Evolutionary conservation across 2,329 filamentous ascomycete species (phyloP).

Genomic region (Phialophora verrucosa): DNA sequence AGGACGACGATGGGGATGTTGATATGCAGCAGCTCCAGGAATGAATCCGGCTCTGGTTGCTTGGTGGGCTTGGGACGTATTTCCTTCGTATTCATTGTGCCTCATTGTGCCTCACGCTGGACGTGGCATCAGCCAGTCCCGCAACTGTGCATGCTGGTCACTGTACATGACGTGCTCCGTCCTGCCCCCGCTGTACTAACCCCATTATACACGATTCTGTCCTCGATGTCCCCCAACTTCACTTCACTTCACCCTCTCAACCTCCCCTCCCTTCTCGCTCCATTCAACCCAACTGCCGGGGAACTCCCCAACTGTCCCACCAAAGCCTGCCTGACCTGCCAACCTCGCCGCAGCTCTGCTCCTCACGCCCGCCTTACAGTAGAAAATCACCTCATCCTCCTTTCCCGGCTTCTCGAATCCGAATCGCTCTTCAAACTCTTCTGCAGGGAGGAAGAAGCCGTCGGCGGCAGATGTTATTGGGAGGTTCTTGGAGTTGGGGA

Average conservation of each 20-base stretch:
- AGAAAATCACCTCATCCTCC: constrained; percentile 72
- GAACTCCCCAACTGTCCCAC: constrained; percentile 62
- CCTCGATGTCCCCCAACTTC: neutral
- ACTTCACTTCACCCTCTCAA: constrained; percentile 53
- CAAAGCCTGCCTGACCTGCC: constrained; percentile 78
- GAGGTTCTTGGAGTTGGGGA: constrained; percentile 82
- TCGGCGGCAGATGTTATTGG: constrained; percentile 79
- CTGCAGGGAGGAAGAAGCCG: constrained; percentile 73
- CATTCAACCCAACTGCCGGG: constrained; percentile 72
- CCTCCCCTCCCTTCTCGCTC: constrained; percentile 71
- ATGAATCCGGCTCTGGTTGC: constrained; percentile 1
- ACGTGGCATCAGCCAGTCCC: neutral
- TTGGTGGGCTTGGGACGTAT: neutral
- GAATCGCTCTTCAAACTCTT: constrained; percentile 83
- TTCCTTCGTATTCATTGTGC: neutral
- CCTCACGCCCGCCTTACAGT: constrained; percentile 90
- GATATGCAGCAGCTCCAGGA: constrained; percentile 51
- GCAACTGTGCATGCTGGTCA: neutral
- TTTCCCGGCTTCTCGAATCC: constrained; percentile 73
- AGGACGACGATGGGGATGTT: constrained; percentile 91
- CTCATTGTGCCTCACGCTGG: neutral
- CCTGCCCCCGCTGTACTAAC: neutral
- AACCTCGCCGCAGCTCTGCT: constrained; percentile 77
- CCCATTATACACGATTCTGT: neutral
- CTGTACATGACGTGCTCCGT: neutral